Base-by-base conservation (phyloP, 148 eudicot genomes). In the Euryodendron excelsum region DNA sequence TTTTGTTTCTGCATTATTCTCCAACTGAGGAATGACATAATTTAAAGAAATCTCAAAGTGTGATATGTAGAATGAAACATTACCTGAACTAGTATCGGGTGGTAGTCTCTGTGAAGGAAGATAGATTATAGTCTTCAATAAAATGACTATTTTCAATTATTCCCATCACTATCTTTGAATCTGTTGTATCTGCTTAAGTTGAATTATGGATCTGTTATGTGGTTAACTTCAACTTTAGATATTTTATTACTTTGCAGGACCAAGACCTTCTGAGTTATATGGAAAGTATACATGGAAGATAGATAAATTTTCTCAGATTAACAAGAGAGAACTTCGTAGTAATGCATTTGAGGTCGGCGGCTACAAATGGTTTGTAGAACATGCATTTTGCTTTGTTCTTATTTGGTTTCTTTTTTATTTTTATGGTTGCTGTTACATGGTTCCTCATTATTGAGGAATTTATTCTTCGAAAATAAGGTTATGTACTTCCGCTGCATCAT, bases 201-300 rank as follows among this genome's bases (percentile, higher is more conserved):
- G 31, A 63, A 20, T 60, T 74, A 23, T 68, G 39, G 48, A 60
- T 59, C 18, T 14, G 34, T 39, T 53, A 3, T 64, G 44, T 47
- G 23, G 34, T 74, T 53, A 39, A 30, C 25, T 62, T 65, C 28
- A 73, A 31, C 14, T 52, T 64, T 4, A 39, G 28, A n/a, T 45
- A 27, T 61, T 39, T 74, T 69, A 21, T n/a, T 74, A 50, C 80
- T 20, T 69, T 85, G 67, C 86, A 94, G 98, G 98, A 69, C 96
- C 77, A 62, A 92, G 88, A 77, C 98, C 97, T 81, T 83, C 88
- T 44, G 89, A 94, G 44, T 84, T 94, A 67, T 92, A 82, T 82
- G 95, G 91, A 36, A 93, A 84, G 82, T 81, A 87, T 78, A 94
- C 98, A 17, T 94, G 98, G 98, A 91, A 86, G 86, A 94, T 94